Evolutionary conservation across 2,329 filamentous ascomycete genomes (phyloP), one percentile per base, ranked within the genome.

Genomic region (Emericellopsis atlantica): DNA sequence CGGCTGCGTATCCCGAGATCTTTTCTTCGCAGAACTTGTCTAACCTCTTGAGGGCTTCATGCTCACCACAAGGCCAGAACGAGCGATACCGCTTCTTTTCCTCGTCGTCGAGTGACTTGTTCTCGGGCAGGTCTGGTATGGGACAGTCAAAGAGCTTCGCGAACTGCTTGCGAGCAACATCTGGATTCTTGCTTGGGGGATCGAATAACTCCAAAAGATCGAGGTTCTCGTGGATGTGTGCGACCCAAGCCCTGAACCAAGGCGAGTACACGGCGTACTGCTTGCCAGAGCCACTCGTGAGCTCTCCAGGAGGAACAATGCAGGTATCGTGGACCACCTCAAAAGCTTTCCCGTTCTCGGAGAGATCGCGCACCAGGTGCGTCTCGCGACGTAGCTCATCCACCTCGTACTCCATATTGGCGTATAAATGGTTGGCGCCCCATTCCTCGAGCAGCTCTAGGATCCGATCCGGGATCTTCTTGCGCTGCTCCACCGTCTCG

Each of bases 381-480:
- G 79, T 76, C 51, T 95, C 89, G 6, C 88, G 70, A 35, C 88
- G 69, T 43, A 95, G 61, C 61, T 95, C 89, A 54, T 95, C 89
- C 0, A 93, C 86, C 57, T 95, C 89, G 52, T 94, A 95, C 56
- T 95, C 88, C 43, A 88, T 76, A 54, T 94, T 95, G 37, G 83
- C 79, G 51, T 79, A 93, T 3, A 95, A 48, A 51, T 92, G 83
- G 38, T 70, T 80, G 1, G 76, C 81, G 0, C 74, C 75, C 87
- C 86, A 95, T 45, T 76, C 64, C 24, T 75, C 64, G 55, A 83
- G 74, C 33, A 89, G 62, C 40, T 79, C 71, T 2, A 83, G 49
- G 9, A 95, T 66, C 4, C 78, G 67, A 2, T 56, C 57, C 0
- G 79, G 73, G 0, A 92, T 67, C 1, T 68, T 59, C 46, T 70